These are phyloP conservation scores for Spraguea lophii DNA, from an alignment of 371 early-diverging fungal genomes.

Conservation along the genomic window DNA sequence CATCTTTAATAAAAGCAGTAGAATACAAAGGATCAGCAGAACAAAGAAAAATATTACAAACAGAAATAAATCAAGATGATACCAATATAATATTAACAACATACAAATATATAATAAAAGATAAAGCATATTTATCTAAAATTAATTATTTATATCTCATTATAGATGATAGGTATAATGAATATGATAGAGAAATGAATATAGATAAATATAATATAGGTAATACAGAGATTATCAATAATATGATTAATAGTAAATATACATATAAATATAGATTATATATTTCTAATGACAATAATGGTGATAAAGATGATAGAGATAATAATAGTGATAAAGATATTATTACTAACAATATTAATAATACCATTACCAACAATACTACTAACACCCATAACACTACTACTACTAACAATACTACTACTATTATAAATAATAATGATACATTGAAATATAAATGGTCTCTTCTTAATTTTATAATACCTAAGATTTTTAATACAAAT, in stretches of 20 bases:
- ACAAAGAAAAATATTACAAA: slow-evolving; percentile 54
- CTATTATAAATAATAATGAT: slow-evolving; percentile 96
- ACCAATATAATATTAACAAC: slow-evolving; percentile 72
- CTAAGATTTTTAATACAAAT: slow-evolving; percentile 74
- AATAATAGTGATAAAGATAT: too few relatives aligned
- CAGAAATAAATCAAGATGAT: slow-evolving; percentile 47
- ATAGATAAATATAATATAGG: too few relatives aligned
- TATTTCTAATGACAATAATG: too few relatives aligned
- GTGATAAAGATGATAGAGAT: too few relatives aligned
- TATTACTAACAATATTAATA: too few relatives aligned
- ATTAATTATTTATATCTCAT: slow-evolving; percentile 79
- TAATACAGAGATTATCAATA: too few relatives aligned
- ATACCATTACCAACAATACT: too few relatives aligned
- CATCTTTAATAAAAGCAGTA: slow-evolving; percentile 63
- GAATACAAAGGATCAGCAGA: slow-evolving; percentile 67
- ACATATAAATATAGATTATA: slow-evolving; percentile 69
- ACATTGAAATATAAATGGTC: slow-evolving; percentile 92
- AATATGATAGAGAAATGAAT: too few relatives aligned
- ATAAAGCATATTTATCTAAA: slow-evolving; percentile 57
- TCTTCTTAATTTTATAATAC: slow-evolving; percentile 80
- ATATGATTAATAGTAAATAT: too few relatives aligned
- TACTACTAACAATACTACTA: too few relatives aligned
- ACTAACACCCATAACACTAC: too few relatives aligned
- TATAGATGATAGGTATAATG: slow-evolving; percentile 91
- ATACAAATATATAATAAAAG: slow-evolving; percentile 83